phyloP scores from a whole-genome alignment of 495 filamentous ascomycete species.

The Physcia stellaris region DNA sequence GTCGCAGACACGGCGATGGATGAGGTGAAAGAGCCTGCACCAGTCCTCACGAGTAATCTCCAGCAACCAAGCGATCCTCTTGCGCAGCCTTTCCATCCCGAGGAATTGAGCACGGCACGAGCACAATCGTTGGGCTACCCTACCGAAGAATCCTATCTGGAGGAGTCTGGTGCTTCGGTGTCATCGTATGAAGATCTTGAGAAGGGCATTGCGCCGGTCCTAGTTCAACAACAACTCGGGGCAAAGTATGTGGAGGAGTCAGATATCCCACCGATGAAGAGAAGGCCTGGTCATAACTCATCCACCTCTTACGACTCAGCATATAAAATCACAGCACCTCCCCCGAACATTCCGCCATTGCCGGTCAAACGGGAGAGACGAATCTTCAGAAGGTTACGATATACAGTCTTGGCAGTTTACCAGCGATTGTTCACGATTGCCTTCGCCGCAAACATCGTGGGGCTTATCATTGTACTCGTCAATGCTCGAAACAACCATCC shows the following conservation, averaged over 20 bases:
- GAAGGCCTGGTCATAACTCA: conserved; percentile 1
- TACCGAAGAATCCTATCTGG: conserved; percentile 6
- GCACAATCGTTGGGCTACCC: conserved; percentile 11
- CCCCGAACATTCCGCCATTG: conserved; percentile 6
- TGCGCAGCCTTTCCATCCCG: conserved; percentile 6
- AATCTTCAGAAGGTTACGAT: conserved; percentile 18
- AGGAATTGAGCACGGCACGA: conserved; percentile 8
- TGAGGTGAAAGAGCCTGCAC: no score
- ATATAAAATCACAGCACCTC: conserved; percentile 11
- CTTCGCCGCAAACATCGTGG: conserved; percentile 35
- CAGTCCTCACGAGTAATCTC: no score
- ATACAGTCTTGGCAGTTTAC: conserved; percentile 30
- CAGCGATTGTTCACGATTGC: conserved; percentile 40
- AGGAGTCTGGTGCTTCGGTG: conserved; percentile 1
- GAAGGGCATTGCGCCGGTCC: conserved; percentile 10
- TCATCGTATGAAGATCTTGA: conserved; percentile 7
- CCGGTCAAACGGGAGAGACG: conserved; percentile 9
- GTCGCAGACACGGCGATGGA: no score
- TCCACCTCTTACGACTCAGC: conserved; percentile 3
- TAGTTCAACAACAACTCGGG: conserved; percentile 12
- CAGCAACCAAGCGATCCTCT: background rate
- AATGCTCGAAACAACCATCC: conserved; percentile 10
- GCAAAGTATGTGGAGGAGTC: conserved; percentile 14
- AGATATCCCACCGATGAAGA: conserved; percentile 1
- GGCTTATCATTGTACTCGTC: conserved; percentile 30